Base-by-base conservation (phyloP, 257 asterid species). In the Solanum sparsipilum region DNA sequence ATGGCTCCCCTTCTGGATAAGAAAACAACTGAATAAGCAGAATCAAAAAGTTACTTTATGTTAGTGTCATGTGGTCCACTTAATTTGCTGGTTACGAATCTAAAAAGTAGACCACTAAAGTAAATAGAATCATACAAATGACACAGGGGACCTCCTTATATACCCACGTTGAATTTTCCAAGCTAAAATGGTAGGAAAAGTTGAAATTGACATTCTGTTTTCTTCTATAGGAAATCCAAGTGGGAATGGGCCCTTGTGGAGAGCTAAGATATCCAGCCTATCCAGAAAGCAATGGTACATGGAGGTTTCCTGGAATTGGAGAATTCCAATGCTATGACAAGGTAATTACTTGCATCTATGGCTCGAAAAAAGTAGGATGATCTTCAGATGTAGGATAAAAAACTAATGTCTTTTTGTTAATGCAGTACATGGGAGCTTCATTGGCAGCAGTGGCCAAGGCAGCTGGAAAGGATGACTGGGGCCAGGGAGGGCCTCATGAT, bases 221-320 rank as follows among this genome's bases (percentile, higher is more conserved):
- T 65, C 32, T 71, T 88, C 84, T 93, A 93, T 92, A 94, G 99
- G 99, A 95, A 89, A 87, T 96, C 36, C 99, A 96, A 94, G 98
- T 96, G 72, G 98, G 99, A 12, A 89, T 97, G 98, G 99, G 99
- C 82, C 99, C 99, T 35, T 94, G 98, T 86, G 98, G 98, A 88
- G 98, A 97, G 92, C 93, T 96, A 67, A 96, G 99, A 92, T 97
- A 97, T 92, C 98, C 98, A 87, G 93, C 99, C 73, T 97, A 97
- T 83, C 98, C 98, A 83, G 98, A 94, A 93, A 93, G 94, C 92
- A 96, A 97, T 10, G 97, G 98, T 27, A 93, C 98, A 27, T 95
- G 98, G 99, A 93, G 93, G 86, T 96, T 94, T 86, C 98, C 98
- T 2, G 98, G 98, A 89, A 94, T 95, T 39, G 98, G 98, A 32